phyloP scores from a whole-genome alignment of 2,329 filamentous ascomycete genomes.

The Penicillium sp. region DNA sequence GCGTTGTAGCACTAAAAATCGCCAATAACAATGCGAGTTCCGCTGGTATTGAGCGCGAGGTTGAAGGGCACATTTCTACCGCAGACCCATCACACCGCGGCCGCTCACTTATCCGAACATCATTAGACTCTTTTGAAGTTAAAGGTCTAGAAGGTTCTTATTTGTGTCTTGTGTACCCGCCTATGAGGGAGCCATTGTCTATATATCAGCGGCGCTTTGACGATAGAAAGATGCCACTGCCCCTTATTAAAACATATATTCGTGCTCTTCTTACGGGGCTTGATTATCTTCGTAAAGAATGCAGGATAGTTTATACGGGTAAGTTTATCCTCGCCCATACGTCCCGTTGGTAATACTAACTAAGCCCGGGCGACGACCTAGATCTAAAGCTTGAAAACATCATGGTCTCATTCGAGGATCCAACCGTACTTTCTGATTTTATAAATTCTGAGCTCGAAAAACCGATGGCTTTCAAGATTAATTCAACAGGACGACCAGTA shows the following conservation, averaged over 20 bases:
- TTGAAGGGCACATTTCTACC: constrained; percentile 35
- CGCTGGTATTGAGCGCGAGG: constrained; percentile 29
- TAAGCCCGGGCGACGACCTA: constrained; percentile 11
- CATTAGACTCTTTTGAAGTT: constrained; percentile 37
- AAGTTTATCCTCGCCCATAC: constrained; percentile 14
- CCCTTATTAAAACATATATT: constrained; percentile 38
- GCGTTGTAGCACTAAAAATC: constrained; percentile 30
- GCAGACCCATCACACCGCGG: constrained; percentile 36
- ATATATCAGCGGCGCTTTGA: constrained; percentile 35
- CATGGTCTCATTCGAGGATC: constrained; percentile 37
- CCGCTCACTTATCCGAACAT: constrained; percentile 33
- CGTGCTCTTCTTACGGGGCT: constrained; percentile 41
- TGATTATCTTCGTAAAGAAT: constrained; percentile 45
- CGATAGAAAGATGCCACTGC: constrained; percentile 30
- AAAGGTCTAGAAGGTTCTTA: constrained; percentile 31
- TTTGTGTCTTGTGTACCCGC: constrained; percentile 40
- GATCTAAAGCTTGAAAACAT: constrained; percentile 49
- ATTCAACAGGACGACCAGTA: constrained; percentile 30
- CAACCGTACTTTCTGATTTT: constrained; percentile 33
- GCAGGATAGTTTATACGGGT: constrained; percentile 45
- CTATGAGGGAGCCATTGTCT: constrained; percentile 41
- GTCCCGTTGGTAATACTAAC: constrained; percentile 17
- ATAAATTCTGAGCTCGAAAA: constrained; percentile 22
- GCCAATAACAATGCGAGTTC: constrained; percentile 24
- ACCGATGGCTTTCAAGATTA: too few relatives aligned